phyloP scores from a whole-genome alignment of 2,329 filamentous ascomycete genomes.

The Colletotrichum abscissum region DNA sequence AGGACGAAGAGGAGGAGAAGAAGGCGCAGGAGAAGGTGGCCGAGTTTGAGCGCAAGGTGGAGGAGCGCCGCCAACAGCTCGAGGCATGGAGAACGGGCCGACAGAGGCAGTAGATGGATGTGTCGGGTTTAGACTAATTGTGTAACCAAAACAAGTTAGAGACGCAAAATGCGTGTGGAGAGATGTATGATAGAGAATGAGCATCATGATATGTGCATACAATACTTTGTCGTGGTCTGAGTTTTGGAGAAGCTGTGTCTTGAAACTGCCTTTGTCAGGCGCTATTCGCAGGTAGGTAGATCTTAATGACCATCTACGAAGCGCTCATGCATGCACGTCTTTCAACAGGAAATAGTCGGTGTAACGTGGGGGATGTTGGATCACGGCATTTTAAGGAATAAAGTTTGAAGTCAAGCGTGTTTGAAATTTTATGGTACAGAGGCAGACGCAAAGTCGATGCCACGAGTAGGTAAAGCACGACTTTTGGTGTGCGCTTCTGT shows the following conservation, averaged over 20 bases:
- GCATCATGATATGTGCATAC: background rate
- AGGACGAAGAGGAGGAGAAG: slow-evolving; percentile 63
- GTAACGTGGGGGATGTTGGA: too few relatives aligned
- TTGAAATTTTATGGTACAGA: slow-evolving; percentile 35
- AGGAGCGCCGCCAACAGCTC: slow-evolving; percentile 61
- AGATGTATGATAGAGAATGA: slow-evolving; percentile 11
- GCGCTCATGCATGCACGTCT: too few relatives aligned
- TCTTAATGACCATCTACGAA: too few relatives aligned
- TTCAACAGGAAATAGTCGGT: too few relatives aligned
- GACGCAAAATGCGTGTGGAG: too few relatives aligned
- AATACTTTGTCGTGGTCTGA: too few relatives aligned
- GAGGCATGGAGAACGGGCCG: slow-evolving; percentile 57
- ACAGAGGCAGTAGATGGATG: slow-evolving; percentile 36
- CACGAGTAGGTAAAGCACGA: slow-evolving; percentile 24
- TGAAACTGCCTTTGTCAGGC: too few relatives aligned
- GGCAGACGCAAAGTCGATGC: slow-evolving; percentile 35
- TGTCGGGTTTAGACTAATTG: slow-evolving; percentile 6
- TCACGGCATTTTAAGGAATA: background rate
- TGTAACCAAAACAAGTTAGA: background rate
- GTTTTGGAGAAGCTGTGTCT: too few relatives aligned
- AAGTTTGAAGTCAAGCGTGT: slow-evolving; percentile 29
- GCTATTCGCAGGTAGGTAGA: too few relatives aligned
- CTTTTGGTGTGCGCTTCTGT: slow-evolving; percentile 27
- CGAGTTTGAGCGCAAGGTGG: slow-evolving; percentile 69
- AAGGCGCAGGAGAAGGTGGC: slow-evolving; percentile 65